Conservation (phyloP, 441 rosid genomes). For the Theobroma grandiflorum region DNA sequence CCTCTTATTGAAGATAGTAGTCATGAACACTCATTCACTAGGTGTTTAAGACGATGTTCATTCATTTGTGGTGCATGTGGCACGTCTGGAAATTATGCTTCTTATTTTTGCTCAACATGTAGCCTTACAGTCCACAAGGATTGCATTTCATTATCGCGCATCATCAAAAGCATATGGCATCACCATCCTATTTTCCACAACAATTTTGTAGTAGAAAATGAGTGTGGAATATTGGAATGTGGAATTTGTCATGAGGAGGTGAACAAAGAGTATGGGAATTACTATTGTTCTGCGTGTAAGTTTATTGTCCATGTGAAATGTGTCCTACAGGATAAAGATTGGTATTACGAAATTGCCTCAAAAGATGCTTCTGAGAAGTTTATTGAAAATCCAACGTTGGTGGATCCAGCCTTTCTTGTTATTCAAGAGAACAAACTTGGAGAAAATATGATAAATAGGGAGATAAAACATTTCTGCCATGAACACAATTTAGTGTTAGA, state of each 20-base stretch:
- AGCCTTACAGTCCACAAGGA: neutral
- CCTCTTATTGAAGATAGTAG: neutral
- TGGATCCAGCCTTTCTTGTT: too few relatives aligned
- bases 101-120: neutral
- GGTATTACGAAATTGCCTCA: neutral
- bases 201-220: neutral
- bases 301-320: constrained; percentile 2
- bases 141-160: neutral
- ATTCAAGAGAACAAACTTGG: too few relatives aligned
- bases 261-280: neutral
- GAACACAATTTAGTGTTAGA: too few relatives aligned
- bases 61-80: constrained; percentile 6
- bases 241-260: neutral
- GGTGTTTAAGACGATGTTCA: neutral
- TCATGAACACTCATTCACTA: neutral
- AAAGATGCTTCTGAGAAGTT: neutral
- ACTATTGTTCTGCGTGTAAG: neutral
- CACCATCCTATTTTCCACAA: neutral
- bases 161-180: neutral
- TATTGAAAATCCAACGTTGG: too few relatives aligned
- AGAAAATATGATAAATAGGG: neutral
- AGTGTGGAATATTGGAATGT: neutral
- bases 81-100: neutral
- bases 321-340: neutral
- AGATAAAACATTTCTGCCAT: too few relatives aligned